Evolutionary conservation across 768 basidiomycete genomes (phyloP).

Genomic region (Cytidiella melzeri): DNA sequence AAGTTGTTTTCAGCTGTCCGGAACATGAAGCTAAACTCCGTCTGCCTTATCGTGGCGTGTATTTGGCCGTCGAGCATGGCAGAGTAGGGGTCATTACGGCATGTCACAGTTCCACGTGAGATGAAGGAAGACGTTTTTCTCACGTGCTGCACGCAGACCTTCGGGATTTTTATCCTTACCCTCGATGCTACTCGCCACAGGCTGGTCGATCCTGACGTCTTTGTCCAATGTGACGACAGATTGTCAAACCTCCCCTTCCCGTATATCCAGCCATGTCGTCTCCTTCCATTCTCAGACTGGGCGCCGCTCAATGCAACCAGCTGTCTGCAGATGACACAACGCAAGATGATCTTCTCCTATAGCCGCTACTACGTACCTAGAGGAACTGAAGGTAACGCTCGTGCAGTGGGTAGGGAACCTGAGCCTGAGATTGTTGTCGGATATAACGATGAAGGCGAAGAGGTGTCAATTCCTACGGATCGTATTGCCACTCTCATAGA

Average conservation of each 20-base stretch:
- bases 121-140: background rate
- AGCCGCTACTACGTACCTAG: conserved; percentile 4
- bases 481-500: too few species aligned
- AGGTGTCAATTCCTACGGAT: too few species aligned
- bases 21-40: background rate
- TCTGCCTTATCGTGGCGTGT: conserved; percentile 9
- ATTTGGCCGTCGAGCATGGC: conserved; percentile 26
- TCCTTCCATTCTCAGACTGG: conserved; percentile 9
- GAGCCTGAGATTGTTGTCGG: background rate
- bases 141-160: conserved; percentile 12
- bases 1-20: conserved; percentile 12
- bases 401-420: background rate
- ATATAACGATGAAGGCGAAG: too few species aligned
- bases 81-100: conserved; percentile 22
- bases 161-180: conserved; percentile 21
- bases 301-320: conserved; percentile 13
- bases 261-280: conserved; percentile 11
- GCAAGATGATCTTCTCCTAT: conserved; percentile 22
- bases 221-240: too few species aligned
- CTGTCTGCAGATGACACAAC: conserved; percentile 26
- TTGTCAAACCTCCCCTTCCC: too few species aligned
- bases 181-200: conserved; percentile 17
- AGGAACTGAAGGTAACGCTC: too few species aligned
- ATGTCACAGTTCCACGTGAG: conserved; percentile 2
- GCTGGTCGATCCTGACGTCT: conserved; percentile 15